Evolutionary conservation across 805 yeast species (phyloP), one percentile per base, ranked within the genome.

Genomic region (Suhomyces faveliae): DNA sequence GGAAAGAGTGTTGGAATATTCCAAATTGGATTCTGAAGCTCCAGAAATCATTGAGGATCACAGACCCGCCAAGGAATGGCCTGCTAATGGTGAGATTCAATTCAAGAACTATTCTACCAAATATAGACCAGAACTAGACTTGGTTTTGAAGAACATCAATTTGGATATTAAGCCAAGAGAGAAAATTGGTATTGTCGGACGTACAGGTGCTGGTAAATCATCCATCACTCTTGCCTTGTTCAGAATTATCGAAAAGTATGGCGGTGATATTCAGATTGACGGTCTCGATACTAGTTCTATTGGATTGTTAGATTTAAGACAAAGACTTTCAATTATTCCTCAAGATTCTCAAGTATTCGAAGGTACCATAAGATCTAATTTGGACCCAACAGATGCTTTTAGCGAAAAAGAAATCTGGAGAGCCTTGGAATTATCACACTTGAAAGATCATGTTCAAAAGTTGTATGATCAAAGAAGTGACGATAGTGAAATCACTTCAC

Each of bases 1-100:
- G 40, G 99, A 92, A 73, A 84, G 99, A 70, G 84, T 92, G 46
- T 76, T 88, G 67, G 99, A 92, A 66, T 92, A 91, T 66, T 80
- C 96, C 30, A 66, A 71, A n/a, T 73, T 94, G 51, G 71, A 71
- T 33, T 75, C 90, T n/a, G 99, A 94, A 71, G 98, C 97, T 6
- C 89, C 94, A 1, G 82, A 76, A 46, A 64, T 83, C 20, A 72
- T 86, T 46, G 83, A 81, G 50, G 78, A 73, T 38, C 68, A 77
- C 45, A 80, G 90, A 55, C 97, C 97, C 2, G 40, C 59, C 2
- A 48, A 53, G 11, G 44, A 52, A 35, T 73, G 78, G 78, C 78
- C 78, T 1, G 53, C 60, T 21, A 43, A 56, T 11, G 78, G 78
- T 23, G 67, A 62, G 46, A 65, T 73, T 44, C 55, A 55, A 20